Conservation (phyloP, 768 basidiomycete species). For the Amanita thiersii region DNA sequence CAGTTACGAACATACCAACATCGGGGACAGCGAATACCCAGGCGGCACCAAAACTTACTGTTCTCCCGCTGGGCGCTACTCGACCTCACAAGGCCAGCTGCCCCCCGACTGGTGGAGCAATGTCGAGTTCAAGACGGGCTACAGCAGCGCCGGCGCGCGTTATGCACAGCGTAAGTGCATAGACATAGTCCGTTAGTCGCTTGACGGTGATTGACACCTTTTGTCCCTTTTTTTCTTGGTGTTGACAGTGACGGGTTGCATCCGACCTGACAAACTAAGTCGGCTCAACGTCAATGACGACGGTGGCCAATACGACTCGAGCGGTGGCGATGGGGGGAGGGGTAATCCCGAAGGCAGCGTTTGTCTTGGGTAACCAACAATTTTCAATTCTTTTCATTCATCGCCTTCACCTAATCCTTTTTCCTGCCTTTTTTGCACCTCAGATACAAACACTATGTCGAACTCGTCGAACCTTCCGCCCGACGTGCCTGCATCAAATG, state of each 20-base stretch:
- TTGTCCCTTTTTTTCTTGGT: not conserved
- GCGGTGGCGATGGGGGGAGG: conserved; percentile 38
- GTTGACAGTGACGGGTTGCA: conserved; percentile 46
- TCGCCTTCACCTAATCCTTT: not conserved
- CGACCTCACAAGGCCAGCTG: conserved; percentile 34
- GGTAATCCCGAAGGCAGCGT: conserved; percentile 46
- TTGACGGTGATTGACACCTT: not conserved
- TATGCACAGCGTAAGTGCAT: conserved; percentile 36
- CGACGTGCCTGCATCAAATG: conserved; percentile 50
- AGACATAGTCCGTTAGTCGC: not conserved
- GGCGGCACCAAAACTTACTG: conserved; percentile 51
- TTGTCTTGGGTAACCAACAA: conserved; percentile 33
- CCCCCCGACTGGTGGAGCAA: conserved; percentile 42
- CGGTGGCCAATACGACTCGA: conserved; percentile 55
- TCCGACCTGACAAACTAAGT: conserved; percentile 31
- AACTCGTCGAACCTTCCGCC: conserved; percentile 45
- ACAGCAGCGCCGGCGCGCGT: conserved; percentile 27
- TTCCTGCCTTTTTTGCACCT: not conserved
- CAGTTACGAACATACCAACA: conserved; percentile 40
- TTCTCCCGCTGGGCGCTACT: conserved; percentile 31
- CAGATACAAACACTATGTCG: conserved; percentile 54
- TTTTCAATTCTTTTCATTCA: not conserved
- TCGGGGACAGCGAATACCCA: conserved; percentile 49
- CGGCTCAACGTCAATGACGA: conserved; percentile 38
- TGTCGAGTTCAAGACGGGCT: conserved; percentile 36